Evolutionary conservation across 2,329 filamentous ascomycete genomes (phyloP).

Genomic region (Xylaria multiplex): DNA sequence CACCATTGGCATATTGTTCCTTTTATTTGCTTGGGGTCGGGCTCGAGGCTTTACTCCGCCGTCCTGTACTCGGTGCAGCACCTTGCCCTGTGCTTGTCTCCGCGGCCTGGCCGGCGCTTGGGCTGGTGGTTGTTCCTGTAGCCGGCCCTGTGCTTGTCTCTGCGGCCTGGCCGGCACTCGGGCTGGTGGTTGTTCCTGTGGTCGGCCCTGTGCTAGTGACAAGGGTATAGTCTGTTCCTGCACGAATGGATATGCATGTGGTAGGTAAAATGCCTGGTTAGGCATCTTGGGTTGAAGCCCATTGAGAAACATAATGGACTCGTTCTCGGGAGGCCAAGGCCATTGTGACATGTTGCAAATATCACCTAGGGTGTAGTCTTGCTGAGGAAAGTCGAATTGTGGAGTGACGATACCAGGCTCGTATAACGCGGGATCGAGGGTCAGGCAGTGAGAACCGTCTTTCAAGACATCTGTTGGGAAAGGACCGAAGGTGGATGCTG

Average conservation of each 20-base stretch:
- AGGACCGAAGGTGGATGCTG: slow-evolving; percentile 44
- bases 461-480: slow-evolving; percentile 33
- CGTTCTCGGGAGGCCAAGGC: slow-evolving; percentile 39
- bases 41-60: too few relatives aligned
- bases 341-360: slow-evolving; percentile 34
- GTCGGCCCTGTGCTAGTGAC: slow-evolving; percentile 50
- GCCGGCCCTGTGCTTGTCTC: too few relatives aligned
- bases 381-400: slow-evolving; percentile 27
- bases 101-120: too few relatives aligned
- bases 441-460: slow-evolving; percentile 37
- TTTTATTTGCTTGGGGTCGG: slow-evolving; percentile 33
- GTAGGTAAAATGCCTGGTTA: not conserved
- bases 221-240: slow-evolving; percentile 58
- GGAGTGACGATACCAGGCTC: slow-evolving; percentile 40
- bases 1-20: not conserved
- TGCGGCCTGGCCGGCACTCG: too few relatives aligned
- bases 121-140: too few relatives aligned
- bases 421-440: slow-evolving; percentile 38
- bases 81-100: too few relatives aligned
- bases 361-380: slow-evolving; percentile 28
- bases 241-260: slow-evolving; percentile 39
- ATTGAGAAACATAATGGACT: slow-evolving; percentile 38
- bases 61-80: too few relatives aligned
- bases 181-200: too few relatives aligned
- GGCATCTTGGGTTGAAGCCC: slow-evolving; percentile 34